phyloP scores from a whole-genome alignment of 2,329 filamentous ascomycete species.

The Penicillium sp. region DNA sequence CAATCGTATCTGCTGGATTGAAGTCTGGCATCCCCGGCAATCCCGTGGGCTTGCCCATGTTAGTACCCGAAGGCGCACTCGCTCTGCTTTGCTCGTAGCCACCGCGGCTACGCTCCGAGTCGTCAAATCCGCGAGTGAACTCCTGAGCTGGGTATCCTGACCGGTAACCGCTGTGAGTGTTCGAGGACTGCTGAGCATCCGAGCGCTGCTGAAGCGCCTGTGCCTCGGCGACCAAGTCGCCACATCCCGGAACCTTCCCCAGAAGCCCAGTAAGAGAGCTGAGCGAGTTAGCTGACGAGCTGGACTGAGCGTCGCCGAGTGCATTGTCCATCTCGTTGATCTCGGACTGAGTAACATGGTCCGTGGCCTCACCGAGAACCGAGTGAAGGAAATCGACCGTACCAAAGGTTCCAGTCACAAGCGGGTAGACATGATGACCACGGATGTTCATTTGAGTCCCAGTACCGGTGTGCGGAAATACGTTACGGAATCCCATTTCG shows the following conservation, averaged over 20 bases:
- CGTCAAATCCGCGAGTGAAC: constrained; percentile 24
- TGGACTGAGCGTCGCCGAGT: constrained; percentile 69
- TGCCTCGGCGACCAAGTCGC: constrained; percentile 70
- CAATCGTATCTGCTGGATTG: constrained; percentile 76
- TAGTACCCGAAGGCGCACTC: constrained; percentile 29
- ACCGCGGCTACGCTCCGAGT: constrained; percentile 12
- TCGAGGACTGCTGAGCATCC: constrained; percentile 67
- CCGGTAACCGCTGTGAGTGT: constrained; percentile 46
- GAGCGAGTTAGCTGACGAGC: constrained; percentile 49
- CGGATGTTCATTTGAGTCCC: constrained; percentile 67
- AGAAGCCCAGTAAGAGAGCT: constrained; percentile 74
- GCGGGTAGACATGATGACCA: constrained; percentile 71
- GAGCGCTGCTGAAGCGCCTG: constrained; percentile 65
- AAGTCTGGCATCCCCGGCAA: constrained; percentile 77
- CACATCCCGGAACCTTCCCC: constrained; percentile 75
- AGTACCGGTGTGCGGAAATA: constrained; percentile 76
- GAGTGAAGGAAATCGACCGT: constrained; percentile 85
- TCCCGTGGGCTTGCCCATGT: constrained; percentile 39
- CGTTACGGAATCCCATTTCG: constrained; percentile 70
- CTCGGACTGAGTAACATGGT: constrained; percentile 84
- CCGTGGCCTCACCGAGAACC: constrained; percentile 74
- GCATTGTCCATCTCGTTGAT: constrained; percentile 80
- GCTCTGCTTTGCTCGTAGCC: constrained; percentile 19
- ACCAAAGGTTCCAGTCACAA: constrained; percentile 76
- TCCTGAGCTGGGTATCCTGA: constrained; percentile 34